phyloP scores from a whole-genome alignment of 1,139 yeast species.

The Tardiomyces digboiensis region DNA sequence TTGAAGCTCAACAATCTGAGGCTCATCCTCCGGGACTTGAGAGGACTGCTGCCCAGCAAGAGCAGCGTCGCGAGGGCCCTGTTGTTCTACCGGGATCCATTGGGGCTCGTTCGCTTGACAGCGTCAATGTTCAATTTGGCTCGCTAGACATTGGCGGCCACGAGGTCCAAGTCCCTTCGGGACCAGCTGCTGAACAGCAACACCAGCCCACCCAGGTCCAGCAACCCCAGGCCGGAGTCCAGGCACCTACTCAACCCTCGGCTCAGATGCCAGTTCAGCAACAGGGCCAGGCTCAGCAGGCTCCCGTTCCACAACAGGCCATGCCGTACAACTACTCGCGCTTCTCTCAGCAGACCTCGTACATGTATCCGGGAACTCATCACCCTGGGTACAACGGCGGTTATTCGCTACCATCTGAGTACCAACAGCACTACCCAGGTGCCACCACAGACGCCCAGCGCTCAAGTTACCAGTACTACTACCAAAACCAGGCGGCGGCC shows the following conservation, averaged over 20 bases:
- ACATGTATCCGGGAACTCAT: slow-evolving; percentile 3
- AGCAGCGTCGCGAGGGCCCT: slow-evolving; percentile 25
- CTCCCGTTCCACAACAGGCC: slow-evolving; percentile 7
- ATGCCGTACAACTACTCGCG: slow-evolving; percentile 1
- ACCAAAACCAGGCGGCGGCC: slow-evolving; percentile 1
- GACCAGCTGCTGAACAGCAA: background rate
- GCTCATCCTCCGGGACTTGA: too few species aligned
- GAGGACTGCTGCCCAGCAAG: too few species aligned
- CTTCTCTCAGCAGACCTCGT: slow-evolving; percentile 3
- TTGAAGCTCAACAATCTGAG: too few species aligned
- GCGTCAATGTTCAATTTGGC: slow-evolving; percentile 63
- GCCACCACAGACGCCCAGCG: slow-evolving; percentile 1
- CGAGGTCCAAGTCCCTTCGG: slow-evolving; percentile 16
- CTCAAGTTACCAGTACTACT: slow-evolving; percentile 1
- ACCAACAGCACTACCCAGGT: background rate
- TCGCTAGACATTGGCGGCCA: slow-evolving; percentile 38
- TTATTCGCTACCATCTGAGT: background rate
- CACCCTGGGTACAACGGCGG: slow-evolving; percentile 1
- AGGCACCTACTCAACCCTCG: slow-evolving; percentile 7
- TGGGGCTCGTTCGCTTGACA: slow-evolving; percentile 10
- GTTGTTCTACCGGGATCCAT: slow-evolving; percentile 57
- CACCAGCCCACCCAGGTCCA: slow-evolving; percentile 2
- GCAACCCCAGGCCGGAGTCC: slow-evolving; percentile 4
- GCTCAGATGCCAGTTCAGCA: slow-evolving; percentile 10
- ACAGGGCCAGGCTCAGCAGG: slow-evolving; percentile 9